phyloP scores from a whole-genome alignment of 2,329 filamentous ascomycete genomes.

The Lachnellula occidentalis region DNA sequence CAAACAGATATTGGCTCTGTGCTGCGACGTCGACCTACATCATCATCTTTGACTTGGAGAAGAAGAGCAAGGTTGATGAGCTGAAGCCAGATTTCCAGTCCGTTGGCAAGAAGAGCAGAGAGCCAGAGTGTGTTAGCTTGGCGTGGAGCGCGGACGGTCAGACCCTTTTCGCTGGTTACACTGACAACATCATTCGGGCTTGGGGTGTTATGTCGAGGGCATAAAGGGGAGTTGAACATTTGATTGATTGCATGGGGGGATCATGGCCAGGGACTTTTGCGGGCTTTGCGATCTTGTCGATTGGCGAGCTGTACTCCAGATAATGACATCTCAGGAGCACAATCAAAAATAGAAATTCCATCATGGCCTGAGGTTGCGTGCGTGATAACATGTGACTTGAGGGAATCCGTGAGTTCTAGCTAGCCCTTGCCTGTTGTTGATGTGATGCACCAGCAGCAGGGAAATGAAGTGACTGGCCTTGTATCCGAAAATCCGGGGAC shows the following conservation, averaged over 20 bases:
- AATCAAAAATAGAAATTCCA: slow-evolving; percentile 27
- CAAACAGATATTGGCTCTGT: slow-evolving; percentile 99
- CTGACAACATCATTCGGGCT: slow-evolving; percentile 97
- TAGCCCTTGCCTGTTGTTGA: not conserved
- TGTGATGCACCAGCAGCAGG: not conserved
- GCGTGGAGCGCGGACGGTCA: slow-evolving; percentile 98
- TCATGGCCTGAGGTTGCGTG: not conserved
- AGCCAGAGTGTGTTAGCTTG: slow-evolving; percentile 95
- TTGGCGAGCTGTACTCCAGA: slow-evolving; percentile 31
- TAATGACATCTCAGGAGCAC: slow-evolving; percentile 29
- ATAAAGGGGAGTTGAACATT: slow-evolving; percentile 41
- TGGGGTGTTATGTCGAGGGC: slow-evolving; percentile 97
- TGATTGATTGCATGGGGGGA: slow-evolving; percentile 21
- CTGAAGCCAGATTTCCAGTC: slow-evolving; percentile 97
- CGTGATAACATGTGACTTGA: not conserved
- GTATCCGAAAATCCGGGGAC: not conserved
- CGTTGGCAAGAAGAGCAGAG: slow-evolving; percentile 97
- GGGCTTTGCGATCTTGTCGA: slow-evolving; percentile 29
- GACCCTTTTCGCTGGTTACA: slow-evolving; percentile 99
- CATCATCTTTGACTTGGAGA: slow-evolving; percentile 99
- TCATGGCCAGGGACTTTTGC: slow-evolving; percentile 28
- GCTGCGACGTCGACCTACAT: slow-evolving; percentile 95
- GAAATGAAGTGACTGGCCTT: not conserved
- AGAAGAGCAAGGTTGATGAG: slow-evolving; percentile 99
- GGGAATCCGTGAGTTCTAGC: not conserved